Evolutionary conservation across 495 filamentous ascomycete genomes (phyloP).

Genomic region (Staphylotrichum longicolle): DNA sequence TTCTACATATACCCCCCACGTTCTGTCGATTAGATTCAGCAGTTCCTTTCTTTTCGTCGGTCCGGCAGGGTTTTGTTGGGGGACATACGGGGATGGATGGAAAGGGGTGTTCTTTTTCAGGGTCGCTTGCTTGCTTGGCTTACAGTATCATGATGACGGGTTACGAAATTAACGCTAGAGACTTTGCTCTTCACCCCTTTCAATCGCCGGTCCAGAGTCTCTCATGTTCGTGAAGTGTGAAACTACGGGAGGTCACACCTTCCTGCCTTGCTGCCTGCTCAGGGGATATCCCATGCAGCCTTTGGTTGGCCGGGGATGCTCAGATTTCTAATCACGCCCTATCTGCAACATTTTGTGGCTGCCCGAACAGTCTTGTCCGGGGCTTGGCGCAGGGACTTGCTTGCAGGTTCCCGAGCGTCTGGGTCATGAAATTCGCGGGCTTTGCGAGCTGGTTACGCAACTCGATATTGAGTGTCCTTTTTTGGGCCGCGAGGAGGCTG

Average conservation of each 20-base stretch:
- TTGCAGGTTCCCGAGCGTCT: neutral
- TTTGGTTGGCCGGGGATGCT: too few species aligned
- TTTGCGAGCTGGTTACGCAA: constrained; percentile 13
- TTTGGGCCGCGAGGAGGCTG: too few species aligned
- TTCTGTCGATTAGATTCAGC: constrained; percentile 12
- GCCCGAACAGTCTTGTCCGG: neutral
- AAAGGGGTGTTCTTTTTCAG: neutral
- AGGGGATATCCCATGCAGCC: neutral
- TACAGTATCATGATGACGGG: constrained; percentile 5
- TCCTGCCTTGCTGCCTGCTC: neutral
- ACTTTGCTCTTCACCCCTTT: neutral
- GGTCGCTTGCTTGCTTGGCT: neutral
- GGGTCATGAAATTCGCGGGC: neutral
- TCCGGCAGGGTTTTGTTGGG: neutral
- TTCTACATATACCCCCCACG: constrained; percentile 24
- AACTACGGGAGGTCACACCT: too few species aligned
- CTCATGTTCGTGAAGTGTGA: too few species aligned
- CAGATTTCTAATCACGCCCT: constrained; percentile 13
- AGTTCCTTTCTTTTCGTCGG: neutral
- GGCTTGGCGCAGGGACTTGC: neutral
- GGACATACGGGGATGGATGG: neutral
- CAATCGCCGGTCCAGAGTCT: too few species aligned
- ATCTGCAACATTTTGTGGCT: neutral
- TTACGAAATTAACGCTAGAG: constrained; percentile 3
- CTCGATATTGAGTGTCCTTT: too few species aligned